Evolutionary conservation across 2,329 filamentous ascomycete species (phyloP).

Genomic region (Metarhizium brunneum): DNA sequence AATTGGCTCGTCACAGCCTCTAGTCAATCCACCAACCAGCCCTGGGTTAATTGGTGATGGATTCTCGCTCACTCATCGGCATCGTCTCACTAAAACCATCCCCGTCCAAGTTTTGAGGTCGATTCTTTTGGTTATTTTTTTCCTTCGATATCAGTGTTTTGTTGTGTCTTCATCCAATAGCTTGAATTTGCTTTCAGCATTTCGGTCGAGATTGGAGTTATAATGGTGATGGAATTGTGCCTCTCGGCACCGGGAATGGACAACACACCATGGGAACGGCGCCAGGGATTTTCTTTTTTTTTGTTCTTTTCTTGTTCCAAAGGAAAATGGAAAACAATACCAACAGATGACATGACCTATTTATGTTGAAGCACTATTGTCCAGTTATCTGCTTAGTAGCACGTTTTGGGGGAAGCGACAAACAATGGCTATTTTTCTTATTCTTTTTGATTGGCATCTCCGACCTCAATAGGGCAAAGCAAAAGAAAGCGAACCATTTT

Average conservation of each 20-base stretch:
- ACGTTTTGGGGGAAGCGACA: not conserved
- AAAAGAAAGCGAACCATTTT: not conserved
- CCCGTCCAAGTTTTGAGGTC: not conserved
- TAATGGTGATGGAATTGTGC: not conserved
- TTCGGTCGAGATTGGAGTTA: not conserved
- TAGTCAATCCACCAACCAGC: constrained; percentile 13
- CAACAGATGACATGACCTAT: not conserved
- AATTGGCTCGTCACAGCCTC: constrained; percentile 40
- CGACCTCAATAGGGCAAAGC: not conserved
- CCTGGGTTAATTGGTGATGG: constrained; percentile 14
- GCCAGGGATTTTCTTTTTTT: not conserved
- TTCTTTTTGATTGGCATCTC: not conserved
- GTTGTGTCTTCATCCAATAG: not conserved
- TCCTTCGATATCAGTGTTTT: not conserved
- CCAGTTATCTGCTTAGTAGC: not conserved
- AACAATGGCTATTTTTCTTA: not conserved
- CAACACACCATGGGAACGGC: not conserved
- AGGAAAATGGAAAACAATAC: not conserved
- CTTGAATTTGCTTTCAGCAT: not conserved
- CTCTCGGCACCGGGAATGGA: not conserved
- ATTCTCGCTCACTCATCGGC: not conserved
- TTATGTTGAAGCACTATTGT: not conserved
- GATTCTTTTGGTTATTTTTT: not conserved
- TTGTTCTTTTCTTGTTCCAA: not conserved
- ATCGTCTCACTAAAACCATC: not conserved